Base-by-base conservation (phyloP, 1,284 basidiomycete species). In the Porphyrellus sp. region DNA sequence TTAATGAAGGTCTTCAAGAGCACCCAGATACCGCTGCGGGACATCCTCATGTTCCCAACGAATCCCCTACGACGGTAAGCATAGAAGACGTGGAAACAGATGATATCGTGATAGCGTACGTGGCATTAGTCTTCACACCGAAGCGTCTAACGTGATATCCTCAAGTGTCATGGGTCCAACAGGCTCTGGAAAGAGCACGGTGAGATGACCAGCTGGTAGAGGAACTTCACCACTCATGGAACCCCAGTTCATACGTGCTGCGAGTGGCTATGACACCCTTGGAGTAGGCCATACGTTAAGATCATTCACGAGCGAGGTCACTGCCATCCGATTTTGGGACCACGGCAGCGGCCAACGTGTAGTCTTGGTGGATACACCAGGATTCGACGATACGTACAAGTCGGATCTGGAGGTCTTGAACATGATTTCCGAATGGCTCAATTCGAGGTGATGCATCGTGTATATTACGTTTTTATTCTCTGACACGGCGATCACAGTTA, bases 401-500 rank as follows among this genome's bases (percentile, higher is more conserved):
- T 56, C 59, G 13, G 64, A 68, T 25, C 28, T 52, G 1, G 63
- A 64, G 1, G 52, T 68, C 37, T 46, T 69, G 38, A 33, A 28
- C 4, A 49, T 58, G 52, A 59, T 71, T 16, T 60, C 60, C 5
- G 49, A 59, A 0, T 72, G 60, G 55, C 56, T 71, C 4, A 51
- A 46, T 15, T 50, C 44, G 5, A 60, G 47, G 63, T 67, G 46
- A 35, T 6, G 4, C 7, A 6, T 5, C 1, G 7, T 27, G 3
- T 30, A 21, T 28, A 18, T 24, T 4, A 25, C 15, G 0, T 25
- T 21, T 30, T n/a, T 55, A 15, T 52, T 15, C 6, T 33, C 31
- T 33, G 13, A n/a, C 12, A 6, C 28, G 30, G 8, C n/a, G 38
- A 15, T 35, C 20, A 24, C 15, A 78, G 74, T 31, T 69, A 74